A percentile compares a stretch with the other conserved stretches of the same genome.
These are phyloP conservation scores for Casaregolazyma suthepensis DNA, from an alignment of 1,139 yeast species.

Conservation along the genomic window DNA sequence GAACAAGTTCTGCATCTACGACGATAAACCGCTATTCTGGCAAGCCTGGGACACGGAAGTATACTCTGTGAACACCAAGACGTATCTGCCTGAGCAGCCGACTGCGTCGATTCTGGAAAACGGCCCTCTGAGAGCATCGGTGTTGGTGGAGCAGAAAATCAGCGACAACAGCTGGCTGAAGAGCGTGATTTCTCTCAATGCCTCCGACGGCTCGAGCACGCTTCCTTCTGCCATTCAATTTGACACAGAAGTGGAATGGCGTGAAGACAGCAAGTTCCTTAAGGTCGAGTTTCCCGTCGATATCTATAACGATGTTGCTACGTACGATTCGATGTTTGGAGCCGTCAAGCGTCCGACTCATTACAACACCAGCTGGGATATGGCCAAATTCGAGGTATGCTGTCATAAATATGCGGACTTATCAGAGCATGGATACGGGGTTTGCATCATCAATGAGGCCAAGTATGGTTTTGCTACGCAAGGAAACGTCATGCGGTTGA, in stretches of 20 bases:
- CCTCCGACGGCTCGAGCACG: conserved; percentile 30
- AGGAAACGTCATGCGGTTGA: conserved; percentile 77
- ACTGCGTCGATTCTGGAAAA: conserved; percentile 37
- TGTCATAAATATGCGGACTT: conserved; percentile 88
- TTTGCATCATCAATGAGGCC: conserved; percentile 68
- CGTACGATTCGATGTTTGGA: conserved; percentile 90
- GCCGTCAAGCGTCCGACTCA: conserved; percentile 85
- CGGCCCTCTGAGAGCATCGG: conserved; percentile 54
- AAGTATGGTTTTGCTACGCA: conserved; percentile 91
- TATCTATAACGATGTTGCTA: conserved; percentile 63
- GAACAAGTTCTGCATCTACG: conserved; percentile 68
- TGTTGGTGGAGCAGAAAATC: conserved; percentile 51
- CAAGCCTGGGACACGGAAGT: conserved; percentile 97
- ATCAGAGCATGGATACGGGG: conserved; percentile 78
- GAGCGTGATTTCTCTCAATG: conserved; percentile 64
- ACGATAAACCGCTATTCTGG: conserved; percentile 80
- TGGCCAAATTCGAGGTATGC: conserved; percentile 90
- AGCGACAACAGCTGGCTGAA: conserved; percentile 52
- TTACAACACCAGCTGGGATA: conserved; percentile 88
- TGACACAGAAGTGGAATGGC: conserved; percentile 70
- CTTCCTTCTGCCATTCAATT: conserved; percentile 41
- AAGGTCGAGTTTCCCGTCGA: conserved; percentile 91
- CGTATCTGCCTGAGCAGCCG: conserved; percentile 41
- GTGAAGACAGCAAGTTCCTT: conserved; percentile 73
- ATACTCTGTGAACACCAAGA: conserved; percentile 62